These are phyloP conservation scores for Diaporthe capsici DNA, from an alignment of 2,329 filamentous ascomycete species.

Conservation along the genomic window DNA sequence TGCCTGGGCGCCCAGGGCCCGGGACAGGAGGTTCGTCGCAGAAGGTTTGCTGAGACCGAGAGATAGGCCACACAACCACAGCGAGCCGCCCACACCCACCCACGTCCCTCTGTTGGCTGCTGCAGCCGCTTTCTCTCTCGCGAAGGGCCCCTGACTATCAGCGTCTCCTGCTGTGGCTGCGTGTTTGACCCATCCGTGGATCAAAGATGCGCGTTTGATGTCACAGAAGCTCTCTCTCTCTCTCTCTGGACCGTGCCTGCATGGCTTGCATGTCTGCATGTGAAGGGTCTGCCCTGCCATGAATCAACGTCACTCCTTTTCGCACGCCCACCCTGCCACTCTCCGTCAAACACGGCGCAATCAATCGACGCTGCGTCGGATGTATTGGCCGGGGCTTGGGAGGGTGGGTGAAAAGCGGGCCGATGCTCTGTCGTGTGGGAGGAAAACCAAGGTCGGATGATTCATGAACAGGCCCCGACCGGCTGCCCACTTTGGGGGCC, in stretches of 20 bases:
- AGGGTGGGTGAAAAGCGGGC: neutral
- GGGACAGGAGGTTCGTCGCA: constrained; percentile 31
- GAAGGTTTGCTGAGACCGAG: constrained; percentile 10
- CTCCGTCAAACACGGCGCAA: constrained; percentile 25
- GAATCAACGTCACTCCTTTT: constrained; percentile 6
- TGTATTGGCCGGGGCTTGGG: constrained; percentile 9
- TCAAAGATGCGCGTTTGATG: constrained; percentile 16
- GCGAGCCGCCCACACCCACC: constrained; percentile 5
- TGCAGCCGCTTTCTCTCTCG: neutral
- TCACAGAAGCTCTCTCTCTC: neutral
- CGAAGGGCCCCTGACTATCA: constrained; percentile 3
- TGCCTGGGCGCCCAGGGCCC: constrained; percentile 22
- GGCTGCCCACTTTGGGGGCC: neutral
- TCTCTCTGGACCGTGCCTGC: neutral
- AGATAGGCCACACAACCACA: neutral
- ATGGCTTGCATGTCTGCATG: neutral
- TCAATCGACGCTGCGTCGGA: neutral
- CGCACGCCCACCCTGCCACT: neutral
- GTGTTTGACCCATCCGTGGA: constrained; percentile 30
- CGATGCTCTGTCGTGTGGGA: neutral
- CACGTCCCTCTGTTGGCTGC: too few species aligned
- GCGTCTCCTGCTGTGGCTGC: constrained; percentile 25
- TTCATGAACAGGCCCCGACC: neutral
- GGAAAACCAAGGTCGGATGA: constrained; percentile 16
- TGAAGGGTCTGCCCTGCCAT: neutral